Base-by-base conservation (phyloP, 768 basidiomycete genomes). In the Coprinopsis sp. region DNA sequence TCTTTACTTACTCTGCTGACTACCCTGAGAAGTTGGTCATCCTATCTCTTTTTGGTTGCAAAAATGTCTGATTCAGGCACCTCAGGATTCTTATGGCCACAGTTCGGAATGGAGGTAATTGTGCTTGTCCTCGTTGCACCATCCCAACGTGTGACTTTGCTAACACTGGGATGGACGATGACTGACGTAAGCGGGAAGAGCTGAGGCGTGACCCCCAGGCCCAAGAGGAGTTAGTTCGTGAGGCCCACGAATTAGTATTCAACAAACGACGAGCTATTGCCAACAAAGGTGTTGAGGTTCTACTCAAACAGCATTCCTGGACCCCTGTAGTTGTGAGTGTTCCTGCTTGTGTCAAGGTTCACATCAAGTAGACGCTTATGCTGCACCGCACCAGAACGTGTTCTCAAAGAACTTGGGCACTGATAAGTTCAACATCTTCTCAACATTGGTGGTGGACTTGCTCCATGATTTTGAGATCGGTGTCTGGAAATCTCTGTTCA, bases 391-490 rank as follows among this genome's bases (percentile, higher is more conserved):
- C 18, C 34, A 70, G 69, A 70, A 61, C 56, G 61, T 66, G 0
- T 68, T 70, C 44, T 60, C 63, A 0, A 25, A 44, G 8, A 51
- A 47, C 6, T 46, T 58, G 14, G 46, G 16, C 2, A 30, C 33
- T 3, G 22, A 33, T 19, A 58, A 55, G 0, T 61, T 67, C 36
- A 56, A 67, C 40, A 53, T 61, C 14, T 66, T 53, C 34, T 4
- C 33, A 2, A 56, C 65, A 33, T 60, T 70, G 24, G 60, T 63
- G 0, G 56, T 61, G 0, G 68, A 72, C 50, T 46, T 73, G 4
- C 28, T 73, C 34, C 70, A 72, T 47, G 68, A 73, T 45, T 60
- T 70, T 36, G 68, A 71, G 46, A 48, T 71, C 8, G 67, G 69
- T 7, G 59, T 65, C 1, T 68, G 64, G 66, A 73, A 71, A 47